A percentile compares a stretch with the other conserved stretches of the same genome.
These are phyloP conservation scores for Glarea lozoyensis DNA, from an alignment of 495 filamentous ascomycete genomes.

Conservation along the genomic window DNA sequence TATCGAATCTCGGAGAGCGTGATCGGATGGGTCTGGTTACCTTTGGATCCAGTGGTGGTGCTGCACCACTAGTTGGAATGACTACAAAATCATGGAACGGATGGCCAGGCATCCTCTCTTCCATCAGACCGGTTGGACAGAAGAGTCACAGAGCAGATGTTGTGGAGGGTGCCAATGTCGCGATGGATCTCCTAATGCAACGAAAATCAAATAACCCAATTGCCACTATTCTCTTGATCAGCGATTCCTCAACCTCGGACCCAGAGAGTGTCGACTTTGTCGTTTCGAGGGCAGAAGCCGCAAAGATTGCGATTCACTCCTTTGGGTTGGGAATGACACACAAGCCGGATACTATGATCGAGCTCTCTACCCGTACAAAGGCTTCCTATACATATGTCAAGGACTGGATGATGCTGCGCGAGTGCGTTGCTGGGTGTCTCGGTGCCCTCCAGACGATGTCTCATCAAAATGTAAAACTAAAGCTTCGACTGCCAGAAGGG, in stretches of 20 bases:
- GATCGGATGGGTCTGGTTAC: conserved; percentile 97
- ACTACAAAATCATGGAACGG: conserved; percentile 89
- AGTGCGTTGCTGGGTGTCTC: conserved; percentile 91
- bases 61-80: conserved; percentile 95
- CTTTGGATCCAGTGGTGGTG: conserved; percentile 90
- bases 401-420: conserved; percentile 99
- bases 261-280: conserved; percentile 97
- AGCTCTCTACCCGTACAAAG: conserved; percentile 90
- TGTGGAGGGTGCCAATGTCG: conserved; percentile 95
- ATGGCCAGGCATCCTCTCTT: conserved; percentile 80
- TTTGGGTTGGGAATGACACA: conserved; percentile 95
- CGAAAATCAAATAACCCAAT: conserved; percentile 94
- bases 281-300: conserved; percentile 92
- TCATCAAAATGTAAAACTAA: conserved; percentile 98
- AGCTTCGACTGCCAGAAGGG: conserved; percentile 87
- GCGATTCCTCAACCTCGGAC: conserved; percentile 96
- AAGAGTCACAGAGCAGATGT: conserved; percentile 96
- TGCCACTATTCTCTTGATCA: conserved; percentile 93
- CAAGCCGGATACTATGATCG: conserved; percentile 98
- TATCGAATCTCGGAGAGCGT: conserved; percentile 81
- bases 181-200: conserved; percentile 98
- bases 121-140: conserved; percentile 88
- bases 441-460: conserved; percentile 91
- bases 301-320: conserved; percentile 95
- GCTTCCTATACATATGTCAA: conserved; percentile 97